Base-by-base conservation (phyloP, 139 green algal genomes). In the Volvox reticuliferus region DNA sequence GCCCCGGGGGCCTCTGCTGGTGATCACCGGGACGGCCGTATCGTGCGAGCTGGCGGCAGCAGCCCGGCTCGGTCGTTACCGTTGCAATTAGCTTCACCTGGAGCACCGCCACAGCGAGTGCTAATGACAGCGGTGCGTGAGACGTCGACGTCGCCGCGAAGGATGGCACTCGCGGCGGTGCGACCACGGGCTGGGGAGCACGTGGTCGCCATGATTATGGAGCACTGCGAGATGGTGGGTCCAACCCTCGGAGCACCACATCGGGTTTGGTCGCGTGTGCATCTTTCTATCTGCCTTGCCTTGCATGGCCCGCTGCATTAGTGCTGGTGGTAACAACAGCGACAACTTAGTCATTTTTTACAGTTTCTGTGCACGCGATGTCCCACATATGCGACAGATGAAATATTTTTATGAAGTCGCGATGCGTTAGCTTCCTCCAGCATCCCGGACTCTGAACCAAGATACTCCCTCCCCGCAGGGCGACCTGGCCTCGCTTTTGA, bases 221-320 rank as follows among this genome's bases (percentile, higher is more conserved):
- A 44, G 37, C 44, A 85, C 22, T 85, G 44, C 79, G 44, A 67
- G 24, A 85, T 85, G 79, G 79, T 85, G 79, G 37, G 79, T 85
- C 13, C 24, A 32, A 75, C 22, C 44, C n/a, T n/a, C n/a, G n/a
- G 9, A 55, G 44, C 44, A 55, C 44, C 44, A 55, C 9, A 14
- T 9, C 44, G 5, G 44, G 44, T 55, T 55, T 55, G n/a, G n/a
- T n/a, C n/a, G n/a, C n/a, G n/a, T n/a, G n/a, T n/a, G n/a, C n/a
- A n/a, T n/a, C n/a, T n/a, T n/a, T n/a, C n/a, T n/a, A n/a, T n/a
- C n/a, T 55, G 44, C 44, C 44, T 55, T 55, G 44, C 9, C 9
- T 55, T 55, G 44, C 44, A 55, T 9, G 44, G 44, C 9, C 44
- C 9, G 44, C 44, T 55, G 44, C 44, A 55, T 55, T 55, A 55